Evolutionary conservation across 2,329 filamentous ascomycete genomes (phyloP).

Genomic region (Xylariaceae sp.): DNA sequence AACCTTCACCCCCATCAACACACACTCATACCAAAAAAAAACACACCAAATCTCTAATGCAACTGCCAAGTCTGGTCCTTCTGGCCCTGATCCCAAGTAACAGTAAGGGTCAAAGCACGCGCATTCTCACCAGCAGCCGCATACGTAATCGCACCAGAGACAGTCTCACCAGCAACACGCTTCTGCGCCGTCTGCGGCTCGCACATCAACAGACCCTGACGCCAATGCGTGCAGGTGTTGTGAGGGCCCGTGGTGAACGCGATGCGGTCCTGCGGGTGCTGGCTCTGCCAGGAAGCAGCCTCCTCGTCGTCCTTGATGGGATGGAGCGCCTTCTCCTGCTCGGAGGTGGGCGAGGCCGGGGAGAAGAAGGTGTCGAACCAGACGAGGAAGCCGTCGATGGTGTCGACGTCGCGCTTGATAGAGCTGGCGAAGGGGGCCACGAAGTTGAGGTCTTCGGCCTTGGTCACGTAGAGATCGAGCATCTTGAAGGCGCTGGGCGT

Average conservation of each 20-base stretch:
- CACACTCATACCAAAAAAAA: no score
- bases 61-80: constrained; percentile 44
- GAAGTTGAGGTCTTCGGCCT: constrained; percentile 69
- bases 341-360: constrained; percentile 33
- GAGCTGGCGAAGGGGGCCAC: constrained; percentile 60
- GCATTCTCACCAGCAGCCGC: constrained; percentile 63
- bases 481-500: constrained; percentile 62
- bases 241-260: constrained; percentile 84
- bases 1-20: background rate
- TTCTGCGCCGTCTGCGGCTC: constrained; percentile 46
- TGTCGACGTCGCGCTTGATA: constrained; percentile 57
- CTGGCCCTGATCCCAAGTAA: constrained; percentile 53
- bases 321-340: constrained; percentile 24
- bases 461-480: constrained; percentile 70
- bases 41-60: constrained; percentile 7
- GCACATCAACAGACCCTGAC: constrained; percentile 70
- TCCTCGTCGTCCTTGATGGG: constrained; percentile 47
- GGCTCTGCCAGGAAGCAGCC: constrained; percentile 54
- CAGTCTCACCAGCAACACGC: constrained; percentile 48
- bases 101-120: constrained; percentile 60
- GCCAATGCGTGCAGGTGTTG: constrained; percentile 81
- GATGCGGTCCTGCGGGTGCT: constrained; percentile 50
- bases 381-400: constrained; percentile 79
- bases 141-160: constrained; percentile 62
- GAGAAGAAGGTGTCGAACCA: constrained; percentile 96